Evolutionary conservation across 441 rosid species (phyloP), one percentile per base, ranked within the genome.

Genomic region (Pelargonium fulgidum): DNA sequence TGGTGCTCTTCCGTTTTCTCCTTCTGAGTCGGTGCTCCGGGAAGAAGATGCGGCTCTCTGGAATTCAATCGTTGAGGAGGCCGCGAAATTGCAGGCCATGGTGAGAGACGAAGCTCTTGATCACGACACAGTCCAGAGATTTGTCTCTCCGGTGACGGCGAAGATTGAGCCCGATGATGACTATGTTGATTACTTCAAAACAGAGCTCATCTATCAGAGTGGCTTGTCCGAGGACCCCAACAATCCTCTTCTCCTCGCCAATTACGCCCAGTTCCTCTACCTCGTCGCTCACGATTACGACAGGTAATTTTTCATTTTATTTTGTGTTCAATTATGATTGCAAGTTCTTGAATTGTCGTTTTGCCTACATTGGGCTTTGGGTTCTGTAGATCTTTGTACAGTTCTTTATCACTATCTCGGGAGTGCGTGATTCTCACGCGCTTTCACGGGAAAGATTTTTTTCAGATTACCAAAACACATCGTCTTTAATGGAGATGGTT

Each of bases 211-310:
- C 6, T 88, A 89, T 66, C 87, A 88, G 62, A 83, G 83, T 71
- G 67, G 78, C 13, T 8, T 87, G 41, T 85, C 86, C 4, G 82
- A 81, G 76, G 93, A 90, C 66, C 96, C 97, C 1, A 69, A 78
- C 56, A 84, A 85, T 72, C 74, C 83, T 54, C 82, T 90, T 59
- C 83, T 90, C 66, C 82, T 90, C 4, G 70, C 81, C 29, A 92
- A 90, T 77, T 92, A 86, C 64, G 98, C 93, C 10, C 91, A 84
- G 76, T 92, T 88, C 65, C 89, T 87, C 61, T 81, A 70, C 85
- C 81, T 81, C 7, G 86, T 87, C 19, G 68, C 76, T 66, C 83
- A 70, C 16, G 93, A 89, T 73, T 78, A 81, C 58, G 85, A 86
- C 80, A 87, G 96, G 97, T n/a, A n/a, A n/a, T n/a, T n/a, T n/a